Percentiles rank a stretch among this genome's conserved stretches.
These are phyloP conservation scores for Discostella stelligeroides DNA, from an alignment of 108 stramenopile species.

Conservation along the genomic window DNA sequence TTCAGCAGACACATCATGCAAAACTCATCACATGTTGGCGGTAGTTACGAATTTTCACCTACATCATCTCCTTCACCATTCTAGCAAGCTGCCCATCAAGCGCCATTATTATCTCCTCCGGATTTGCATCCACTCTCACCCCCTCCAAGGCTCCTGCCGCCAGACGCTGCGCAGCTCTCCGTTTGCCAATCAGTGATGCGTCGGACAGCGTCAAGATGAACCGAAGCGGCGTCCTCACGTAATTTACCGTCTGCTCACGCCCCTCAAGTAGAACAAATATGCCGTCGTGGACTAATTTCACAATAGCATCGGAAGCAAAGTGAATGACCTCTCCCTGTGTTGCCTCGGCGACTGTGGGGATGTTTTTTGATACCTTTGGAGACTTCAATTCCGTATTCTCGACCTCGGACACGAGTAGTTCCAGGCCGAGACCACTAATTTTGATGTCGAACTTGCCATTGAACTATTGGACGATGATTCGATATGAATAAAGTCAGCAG, in stretches of 20 bases:
- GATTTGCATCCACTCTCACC: constrained; percentile 47
- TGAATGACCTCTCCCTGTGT: constrained; percentile 88
- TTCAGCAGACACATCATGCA: no score
- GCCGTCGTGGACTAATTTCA: constrained; percentile 70
- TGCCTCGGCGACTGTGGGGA: constrained; percentile 87
- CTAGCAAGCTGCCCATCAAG: constrained; percentile 48
- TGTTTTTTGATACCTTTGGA: constrained; percentile 79
- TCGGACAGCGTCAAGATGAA: constrained; percentile 78
- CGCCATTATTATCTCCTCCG: constrained; percentile 50
- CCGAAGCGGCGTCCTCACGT: constrained; percentile 75
- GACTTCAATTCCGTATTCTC: constrained; percentile 82
- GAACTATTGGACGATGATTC: constrained; percentile 13
- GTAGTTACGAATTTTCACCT: no score
- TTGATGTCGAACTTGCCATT: constrained; percentile 72
- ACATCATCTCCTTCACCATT: constrained; percentile 49
- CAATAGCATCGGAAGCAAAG: constrained; percentile 75
- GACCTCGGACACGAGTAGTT: constrained; percentile 69
- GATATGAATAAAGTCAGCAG: background rate
- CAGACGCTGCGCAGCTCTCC: constrained; percentile 86
- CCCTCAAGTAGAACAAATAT: constrained; percentile 83
- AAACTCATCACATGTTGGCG: no score
- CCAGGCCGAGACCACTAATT: constrained; percentile 78
- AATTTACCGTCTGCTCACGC: constrained; percentile 88
- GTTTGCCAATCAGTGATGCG: constrained; percentile 78
- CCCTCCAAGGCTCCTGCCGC: constrained; percentile 67